Base-by-base conservation (phyloP, 140 eudicot genomes). In the Bidens hawaiensis region DNA sequence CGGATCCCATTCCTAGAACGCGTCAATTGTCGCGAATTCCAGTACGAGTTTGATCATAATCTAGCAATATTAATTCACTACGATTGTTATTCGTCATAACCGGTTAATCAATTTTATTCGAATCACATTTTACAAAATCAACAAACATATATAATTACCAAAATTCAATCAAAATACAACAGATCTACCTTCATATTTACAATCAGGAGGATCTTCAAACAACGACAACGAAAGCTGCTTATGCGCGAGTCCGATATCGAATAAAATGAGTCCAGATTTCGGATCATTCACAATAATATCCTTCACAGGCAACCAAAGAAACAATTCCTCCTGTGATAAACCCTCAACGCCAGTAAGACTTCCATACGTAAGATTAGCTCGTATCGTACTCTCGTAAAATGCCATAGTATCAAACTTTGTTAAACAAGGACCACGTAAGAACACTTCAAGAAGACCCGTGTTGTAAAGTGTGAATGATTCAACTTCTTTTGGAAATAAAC, bases 121-220 rank as follows among this genome's bases (percentile, higher is more conserved):
- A n/a, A n/a, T n/a, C n/a, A n/a, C n/a, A n/a, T n/a, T n/a, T n/a
- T n/a, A n/a, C n/a, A n/a, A n/a, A n/a, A n/a, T n/a, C n/a, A n/a
- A n/a, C n/a, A n/a, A n/a, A n/a, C n/a, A n/a, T n/a, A n/a, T n/a
- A n/a, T n/a, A n/a, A n/a, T n/a, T n/a, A n/a, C n/a, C 15, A 38
- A 24, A 13, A 13, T 13, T 12, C 3, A 10, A 4, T 1, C 25
- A 6, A 7, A 54, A 54, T 1, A 0, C 6, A n/a, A 54, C 65
- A 25, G 62, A 60, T 23, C 34, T 68, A 83, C 82, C 68, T 60
- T 79, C 19, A 3, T 83, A 17, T 72, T 67, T 79, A 66, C 97
- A 90, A 50, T 81, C 81, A 3, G 90, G 97, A 7, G 97, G 97
- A 70, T 87, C 84, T 75, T 90, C 97, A 73, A 90, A 90, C 23